Percentiles rank a stretch among this genome's conserved stretches.
These are phyloP conservation scores for Psilocybe mexicana DNA, from an alignment of 1,284 basidiomycete genomes.

Conservation along the genomic window DNA sequence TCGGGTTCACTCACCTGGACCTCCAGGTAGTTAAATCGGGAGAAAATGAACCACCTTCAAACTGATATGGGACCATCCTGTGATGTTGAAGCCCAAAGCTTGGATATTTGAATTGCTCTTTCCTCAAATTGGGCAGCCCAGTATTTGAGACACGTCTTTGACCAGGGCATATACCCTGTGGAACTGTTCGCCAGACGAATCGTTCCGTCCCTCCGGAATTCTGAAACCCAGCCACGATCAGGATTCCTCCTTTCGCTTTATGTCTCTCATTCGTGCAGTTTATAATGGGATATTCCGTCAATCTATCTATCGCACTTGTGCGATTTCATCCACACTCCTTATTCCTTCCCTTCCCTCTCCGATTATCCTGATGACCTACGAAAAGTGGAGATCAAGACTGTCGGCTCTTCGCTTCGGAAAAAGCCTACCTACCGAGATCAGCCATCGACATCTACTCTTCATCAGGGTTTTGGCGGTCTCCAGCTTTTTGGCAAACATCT, in stretches of 20 bases:
- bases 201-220: neutral
- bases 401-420: neutral
- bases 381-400: slow-evolving; percentile 1
- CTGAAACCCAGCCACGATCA: slow-evolving; percentile 6
- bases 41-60: too few species aligned
- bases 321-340: neutral
- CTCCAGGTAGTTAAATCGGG: too few species aligned
- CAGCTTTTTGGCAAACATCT: slow-evolving; percentile 19
- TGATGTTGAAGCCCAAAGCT: too few species aligned
- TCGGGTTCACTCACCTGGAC: too few species aligned
- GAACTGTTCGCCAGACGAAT: neutral
- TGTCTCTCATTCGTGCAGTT: slow-evolving; percentile 8
- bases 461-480: slow-evolving; percentile 19
- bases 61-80: too few species aligned
- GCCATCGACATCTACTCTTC: slow-evolving; percentile 15
- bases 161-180: neutral
- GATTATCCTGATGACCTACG: neutral
- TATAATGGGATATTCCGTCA: slow-evolving; percentile 4
- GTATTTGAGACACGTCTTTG: too few species aligned
- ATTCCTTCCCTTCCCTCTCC: neutral
- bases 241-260: slow-evolving; percentile 5
- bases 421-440: slow-evolving; percentile 13
- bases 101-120: too few species aligned
- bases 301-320: neutral
- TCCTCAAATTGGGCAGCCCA: too few species aligned